Base-by-base conservation (phyloP, 805 yeast genomes). In the Yamadazyma tumulicola region DNA sequence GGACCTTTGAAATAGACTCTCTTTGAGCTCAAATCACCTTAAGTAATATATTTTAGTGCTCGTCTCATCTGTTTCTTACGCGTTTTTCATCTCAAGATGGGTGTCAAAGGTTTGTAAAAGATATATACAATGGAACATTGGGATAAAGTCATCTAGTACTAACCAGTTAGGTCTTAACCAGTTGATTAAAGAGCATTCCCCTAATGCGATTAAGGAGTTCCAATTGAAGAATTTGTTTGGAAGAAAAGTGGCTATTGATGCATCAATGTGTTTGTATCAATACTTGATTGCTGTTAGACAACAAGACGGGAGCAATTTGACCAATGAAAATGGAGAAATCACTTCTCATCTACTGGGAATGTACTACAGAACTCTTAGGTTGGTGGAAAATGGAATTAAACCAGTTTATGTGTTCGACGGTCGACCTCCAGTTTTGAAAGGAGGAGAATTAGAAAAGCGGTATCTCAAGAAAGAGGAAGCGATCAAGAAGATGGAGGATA, bases 351-450 rank as follows among this genome's bases (percentile, higher is more conserved):
- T 93, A 38, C 88, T 89, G 83, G 99, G 99, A 2, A 85, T 93
- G 74, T 93, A 93, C 57, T 91, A 93, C 59, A 70, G 98, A 41
- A 93, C 99, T 1, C 72, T 93, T 34, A 65, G 96, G 34, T 76
- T 93, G 74, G 84, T 89, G 4, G 95, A 83, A 45, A 77, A 85
- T 51, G 96, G 97, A n/a, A 77, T 93, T 50, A 93, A 93, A 56
- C 99, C 99, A 1, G 82, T 89, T 28, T 93, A 87, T 54, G 97
- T 93, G 6, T 93, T 93, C 62, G 99, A 93, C 57, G 99, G 99
- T 16, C 88, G 85, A 51, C 98, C 99, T 5, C 99, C 99, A 1
- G 85, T 81, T 3, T 58, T 93, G 61, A 93, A 93, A 63, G 84
- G 94, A 26, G 95, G 95, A 18, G 97, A 91, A 61, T 72, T 93